These are phyloP conservation scores for Aspergillus mulundensis DNA, from an alignment of 495 filamentous ascomycete species.

Conservation along the genomic window DNA sequence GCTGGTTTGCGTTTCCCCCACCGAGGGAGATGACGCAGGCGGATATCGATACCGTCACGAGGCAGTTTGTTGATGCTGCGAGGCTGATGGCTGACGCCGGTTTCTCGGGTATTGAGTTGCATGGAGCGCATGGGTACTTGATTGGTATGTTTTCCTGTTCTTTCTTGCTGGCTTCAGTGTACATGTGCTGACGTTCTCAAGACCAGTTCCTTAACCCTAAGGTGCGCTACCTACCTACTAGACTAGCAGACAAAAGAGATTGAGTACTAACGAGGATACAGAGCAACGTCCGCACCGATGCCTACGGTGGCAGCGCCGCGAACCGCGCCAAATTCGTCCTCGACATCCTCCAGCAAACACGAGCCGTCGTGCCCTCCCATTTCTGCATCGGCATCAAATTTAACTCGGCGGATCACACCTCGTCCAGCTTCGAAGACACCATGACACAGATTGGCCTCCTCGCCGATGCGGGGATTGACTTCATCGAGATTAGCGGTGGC, in stretches of 20 bases:
- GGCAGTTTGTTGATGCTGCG: slow-evolving; percentile 46
- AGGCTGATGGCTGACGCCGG: slow-evolving; percentile 46
- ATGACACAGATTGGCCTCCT: slow-evolving; percentile 53
- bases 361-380: slow-evolving; percentile 38
- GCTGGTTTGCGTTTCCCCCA: slow-evolving; percentile 33
- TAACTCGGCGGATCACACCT: slow-evolving; percentile 56
- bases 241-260: background rate
- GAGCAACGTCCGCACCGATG: slow-evolving; percentile 45
- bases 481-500: slow-evolving; percentile 60
- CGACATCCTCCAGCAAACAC: slow-evolving; percentile 39
- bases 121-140: slow-evolving; percentile 59
- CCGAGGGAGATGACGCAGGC: slow-evolving; percentile 45
- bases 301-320: slow-evolving; percentile 43
- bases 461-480: slow-evolving; percentile 52
- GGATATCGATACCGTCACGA: slow-evolving; percentile 47
- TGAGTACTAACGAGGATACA: slow-evolving; percentile 6
- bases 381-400: slow-evolving; percentile 61
- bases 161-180: no score
- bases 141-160: slow-evolving; percentile 34
- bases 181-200: slow-evolving; percentile 15
- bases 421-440: slow-evolving; percentile 40
- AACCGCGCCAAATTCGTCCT: slow-evolving; percentile 47
- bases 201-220: slow-evolving; percentile 43
- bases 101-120: slow-evolving; percentile 54
- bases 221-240: slow-evolving; percentile 17